A percentile compares a stretch with the other conserved stretches of the same genome.
These are phyloP conservation scores for Penicillium sp. DNA, from an alignment of 2,329 filamentous ascomycete species.

Conservation along the genomic window DNA sequence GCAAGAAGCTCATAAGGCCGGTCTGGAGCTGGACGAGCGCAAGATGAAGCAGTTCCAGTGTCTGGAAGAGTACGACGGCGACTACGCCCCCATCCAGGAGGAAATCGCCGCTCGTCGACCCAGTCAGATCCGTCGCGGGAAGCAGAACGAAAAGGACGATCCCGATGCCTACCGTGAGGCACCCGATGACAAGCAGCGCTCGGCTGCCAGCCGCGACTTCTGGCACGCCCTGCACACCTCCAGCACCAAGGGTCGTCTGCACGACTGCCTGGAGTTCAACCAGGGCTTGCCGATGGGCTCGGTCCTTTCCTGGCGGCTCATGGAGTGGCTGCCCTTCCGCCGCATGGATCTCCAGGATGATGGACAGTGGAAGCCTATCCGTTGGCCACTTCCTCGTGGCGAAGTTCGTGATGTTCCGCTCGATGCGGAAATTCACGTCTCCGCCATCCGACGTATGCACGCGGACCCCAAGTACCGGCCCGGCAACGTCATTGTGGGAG, in stretches of 20 bases:
- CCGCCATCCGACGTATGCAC: constrained; percentile 68
- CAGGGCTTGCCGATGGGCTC: constrained; percentile 54
- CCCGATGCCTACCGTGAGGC: constrained; percentile 11
- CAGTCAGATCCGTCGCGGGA: constrained; percentile 8
- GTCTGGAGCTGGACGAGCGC: constrained; percentile 64
- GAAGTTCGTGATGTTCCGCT: constrained; percentile 72
- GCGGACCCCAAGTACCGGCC: constrained; percentile 62
- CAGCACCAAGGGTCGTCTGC: constrained; percentile 52
- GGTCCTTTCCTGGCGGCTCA: constrained; percentile 66
- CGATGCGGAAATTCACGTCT: constrained; percentile 66
- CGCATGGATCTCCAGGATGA: constrained; percentile 71
- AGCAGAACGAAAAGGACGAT: constrained; percentile 7
- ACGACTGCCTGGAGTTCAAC: constrained; percentile 66
- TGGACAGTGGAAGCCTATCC: constrained; percentile 72
- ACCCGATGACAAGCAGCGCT: constrained; percentile 23
- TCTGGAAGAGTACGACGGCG: constrained; percentile 42
- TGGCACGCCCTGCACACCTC: constrained; percentile 57
- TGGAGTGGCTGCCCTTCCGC: constrained; percentile 78
- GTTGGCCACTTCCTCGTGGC: constrained; percentile 72
- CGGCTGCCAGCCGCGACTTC: constrained; percentile 45
- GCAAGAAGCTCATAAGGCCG: constrained; percentile 59
- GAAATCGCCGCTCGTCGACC: constrained; percentile 16
- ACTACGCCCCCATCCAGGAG: constrained; percentile 35
- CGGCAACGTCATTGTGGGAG: constrained; percentile 74
- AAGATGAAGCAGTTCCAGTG: constrained; percentile 66